Conservation (phyloP, 495 filamentous ascomycete genomes). For the Extremus antarcticus region DNA sequence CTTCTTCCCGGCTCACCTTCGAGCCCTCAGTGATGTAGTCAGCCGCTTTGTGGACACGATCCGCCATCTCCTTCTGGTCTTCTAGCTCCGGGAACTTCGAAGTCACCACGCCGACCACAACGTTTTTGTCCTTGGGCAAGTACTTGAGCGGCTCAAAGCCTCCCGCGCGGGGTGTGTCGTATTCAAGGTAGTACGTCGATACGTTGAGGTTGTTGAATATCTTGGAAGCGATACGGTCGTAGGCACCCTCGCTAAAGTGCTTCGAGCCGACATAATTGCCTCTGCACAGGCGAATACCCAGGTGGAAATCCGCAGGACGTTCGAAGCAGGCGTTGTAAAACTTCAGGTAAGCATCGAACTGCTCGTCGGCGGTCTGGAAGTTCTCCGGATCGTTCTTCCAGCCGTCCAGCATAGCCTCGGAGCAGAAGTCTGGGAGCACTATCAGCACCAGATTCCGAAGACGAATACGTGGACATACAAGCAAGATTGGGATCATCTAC, state of each 20-base stretch:
- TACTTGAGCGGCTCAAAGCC: slow-evolving; percentile 68
- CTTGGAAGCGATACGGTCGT: slow-evolving; percentile 69
- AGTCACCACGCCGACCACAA: slow-evolving; percentile 66
- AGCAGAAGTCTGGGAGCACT: slow-evolving; percentile 42
- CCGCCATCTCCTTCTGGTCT: slow-evolving; percentile 62
- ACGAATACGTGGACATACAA: slow-evolving; percentile 1
- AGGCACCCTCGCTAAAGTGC: slow-evolving; percentile 73
- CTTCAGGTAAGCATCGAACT: slow-evolving; percentile 63
- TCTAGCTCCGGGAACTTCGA: slow-evolving; percentile 65
- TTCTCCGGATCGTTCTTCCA: slow-evolving; percentile 47
- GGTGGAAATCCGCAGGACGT: slow-evolving; percentile 12
- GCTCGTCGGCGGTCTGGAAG: slow-evolving; percentile 48
- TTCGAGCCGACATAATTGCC: slow-evolving; percentile 69
- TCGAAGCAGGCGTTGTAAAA: slow-evolving; percentile 66
- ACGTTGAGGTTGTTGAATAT: slow-evolving; percentile 67
- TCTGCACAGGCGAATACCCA: slow-evolving; percentile 66
- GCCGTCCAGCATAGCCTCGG: slow-evolving; percentile 49
- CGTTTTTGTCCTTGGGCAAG: slow-evolving; percentile 61
- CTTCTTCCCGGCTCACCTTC: slow-evolving; percentile 34
- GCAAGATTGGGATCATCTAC: slow-evolving; percentile 28
- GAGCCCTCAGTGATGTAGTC: slow-evolving; percentile 60
- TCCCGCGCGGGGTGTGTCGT: slow-evolving; percentile 64
- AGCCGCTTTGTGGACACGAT: slow-evolving; percentile 54
- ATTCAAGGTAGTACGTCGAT: slow-evolving; percentile 75
- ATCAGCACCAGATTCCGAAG: neutral